Conservation (phyloP, 2,329 filamentous ascomycete genomes). For the Penicillium sp. region DNA sequence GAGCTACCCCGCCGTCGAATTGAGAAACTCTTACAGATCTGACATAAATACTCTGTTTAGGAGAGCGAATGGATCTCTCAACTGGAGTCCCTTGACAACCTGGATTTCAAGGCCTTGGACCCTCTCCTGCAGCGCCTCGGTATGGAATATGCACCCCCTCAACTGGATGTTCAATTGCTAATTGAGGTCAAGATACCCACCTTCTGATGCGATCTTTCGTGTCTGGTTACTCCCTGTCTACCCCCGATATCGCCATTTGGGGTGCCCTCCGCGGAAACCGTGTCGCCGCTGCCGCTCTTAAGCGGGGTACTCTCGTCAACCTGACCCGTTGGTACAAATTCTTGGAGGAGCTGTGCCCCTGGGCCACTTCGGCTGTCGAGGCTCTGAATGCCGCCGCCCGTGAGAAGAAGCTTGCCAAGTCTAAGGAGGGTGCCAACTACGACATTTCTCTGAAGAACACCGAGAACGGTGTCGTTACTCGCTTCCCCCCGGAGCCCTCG, state of each 20-base stretch:
- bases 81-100: conserved; percentile 52
- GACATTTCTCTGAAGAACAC: conserved; percentile 83
- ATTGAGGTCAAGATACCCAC: conserved; percentile 64
- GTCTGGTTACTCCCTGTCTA: conserved; percentile 73
- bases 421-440: conserved; percentile 81
- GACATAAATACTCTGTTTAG: conserved; percentile 18
- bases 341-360: conserved; percentile 77
- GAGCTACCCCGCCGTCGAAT: conserved; percentile 6
- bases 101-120: conserved; percentile 83
- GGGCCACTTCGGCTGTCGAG: conserved; percentile 71
- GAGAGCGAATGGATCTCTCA: conserved; percentile 59
- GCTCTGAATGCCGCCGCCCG: conserved; percentile 67
- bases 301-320: conserved; percentile 74
- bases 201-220: conserved; percentile 84
- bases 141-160: background rate
- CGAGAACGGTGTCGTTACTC: conserved; percentile 84
- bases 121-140: conserved; percentile 61
- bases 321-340: conserved; percentile 84
- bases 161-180: background rate
- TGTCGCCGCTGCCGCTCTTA: conserved; percentile 77
- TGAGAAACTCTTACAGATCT: background rate
- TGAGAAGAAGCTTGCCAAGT: conserved; percentile 67
- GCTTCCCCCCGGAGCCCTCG: conserved; percentile 93
- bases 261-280: conserved; percentile 79
- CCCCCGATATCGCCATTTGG: conserved; percentile 81